These are phyloP conservation scores for Saturnispora mendoncae DNA, from an alignment of 805 yeast species.

Conservation along the genomic window DNA sequence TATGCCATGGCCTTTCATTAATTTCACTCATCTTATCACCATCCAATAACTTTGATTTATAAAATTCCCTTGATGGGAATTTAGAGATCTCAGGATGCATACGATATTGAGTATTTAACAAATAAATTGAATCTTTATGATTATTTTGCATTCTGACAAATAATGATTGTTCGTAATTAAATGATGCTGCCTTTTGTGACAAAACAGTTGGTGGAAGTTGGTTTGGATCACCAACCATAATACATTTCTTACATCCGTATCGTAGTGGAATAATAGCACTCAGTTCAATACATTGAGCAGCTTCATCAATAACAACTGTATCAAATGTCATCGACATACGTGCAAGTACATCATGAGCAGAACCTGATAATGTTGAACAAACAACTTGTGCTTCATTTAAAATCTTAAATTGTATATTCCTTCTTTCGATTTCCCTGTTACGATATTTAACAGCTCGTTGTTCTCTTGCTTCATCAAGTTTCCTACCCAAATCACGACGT, in stretches of 20 bases:
- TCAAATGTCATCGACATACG: conserved; percentile 70
- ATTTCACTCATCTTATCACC: conserved; percentile 62
- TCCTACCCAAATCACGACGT: conserved; percentile 62
- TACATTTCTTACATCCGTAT: conserved; percentile 83
- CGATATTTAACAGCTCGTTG: conserved; percentile 57
- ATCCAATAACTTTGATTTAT: conserved; percentile 60
- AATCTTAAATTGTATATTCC: conserved; percentile 65
- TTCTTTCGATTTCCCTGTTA: conserved; percentile 66
- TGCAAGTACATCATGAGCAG: conserved; percentile 83
- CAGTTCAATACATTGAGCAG: conserved; percentile 92
- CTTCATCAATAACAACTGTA: conserved; percentile 92
- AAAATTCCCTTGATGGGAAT: conserved; percentile 83
- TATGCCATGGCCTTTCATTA: conserved; percentile 73
- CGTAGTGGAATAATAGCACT: conserved; percentile 86
- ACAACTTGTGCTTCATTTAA: conserved; percentile 72
- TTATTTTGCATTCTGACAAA: conserved; percentile 87
- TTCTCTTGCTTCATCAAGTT: conserved; percentile 74
- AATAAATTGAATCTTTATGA: conserved; percentile 49
- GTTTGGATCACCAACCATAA: conserved; percentile 98
- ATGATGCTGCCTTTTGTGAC: conserved; percentile 76
- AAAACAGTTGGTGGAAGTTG: conserved; percentile 96
- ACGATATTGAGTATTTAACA: conserved; percentile 88
- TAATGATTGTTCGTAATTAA: conserved; percentile 79
- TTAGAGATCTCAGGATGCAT: conserved; percentile 90
- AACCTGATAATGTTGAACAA: conserved; percentile 87